A percentile compares a stretch with the other conserved stretches of the same genome.
phyloP scores from a whole-genome alignment of 306 rosid species.

The Malus orientalis region DNA sequence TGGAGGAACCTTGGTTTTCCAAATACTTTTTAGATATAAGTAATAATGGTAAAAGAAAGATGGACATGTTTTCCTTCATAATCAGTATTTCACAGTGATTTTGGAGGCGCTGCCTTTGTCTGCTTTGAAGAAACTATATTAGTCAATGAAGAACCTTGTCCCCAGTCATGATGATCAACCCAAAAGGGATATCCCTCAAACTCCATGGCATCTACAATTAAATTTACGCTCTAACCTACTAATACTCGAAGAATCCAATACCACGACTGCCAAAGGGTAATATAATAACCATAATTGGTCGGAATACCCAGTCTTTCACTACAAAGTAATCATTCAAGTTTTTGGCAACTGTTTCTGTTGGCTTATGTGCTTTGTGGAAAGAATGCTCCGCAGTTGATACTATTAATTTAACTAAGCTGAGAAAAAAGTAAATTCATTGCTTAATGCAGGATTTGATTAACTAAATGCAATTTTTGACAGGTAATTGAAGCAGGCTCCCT shows the following conservation, averaged over 20 bases:
- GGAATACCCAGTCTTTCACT: too few species aligned
- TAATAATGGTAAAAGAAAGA: too few species aligned
- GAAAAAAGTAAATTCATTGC: background rate
- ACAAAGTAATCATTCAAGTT: background rate
- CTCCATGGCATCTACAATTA: background rate
- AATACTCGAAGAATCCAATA: background rate
- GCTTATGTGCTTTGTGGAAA: background rate
- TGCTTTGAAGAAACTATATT: background rate
- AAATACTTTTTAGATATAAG: too few species aligned
- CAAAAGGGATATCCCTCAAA: background rate
- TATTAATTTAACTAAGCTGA: background rate
- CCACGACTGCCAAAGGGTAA: background rate
- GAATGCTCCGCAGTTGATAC: background rate
- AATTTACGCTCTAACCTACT: background rate
- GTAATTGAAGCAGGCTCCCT: slow-evolving; percentile 46
- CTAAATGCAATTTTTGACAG: slow-evolving; percentile 30
- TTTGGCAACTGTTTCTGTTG: background rate
- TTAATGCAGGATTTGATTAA: background rate
- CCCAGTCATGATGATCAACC: background rate
- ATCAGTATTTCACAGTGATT: too few species aligned
- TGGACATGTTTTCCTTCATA: too few species aligned
- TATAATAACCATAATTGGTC: too few species aligned
- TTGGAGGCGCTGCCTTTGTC: too few species aligned
- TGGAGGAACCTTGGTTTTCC: too few species aligned
- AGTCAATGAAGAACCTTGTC: background rate